A percentile compares a stretch with the other conserved stretches of the same genome.
These are phyloP conservation scores for Chlamydomonas reinhardtii DNA, from an alignment of 163 green algal genomes.

Conservation along the genomic window DNA sequence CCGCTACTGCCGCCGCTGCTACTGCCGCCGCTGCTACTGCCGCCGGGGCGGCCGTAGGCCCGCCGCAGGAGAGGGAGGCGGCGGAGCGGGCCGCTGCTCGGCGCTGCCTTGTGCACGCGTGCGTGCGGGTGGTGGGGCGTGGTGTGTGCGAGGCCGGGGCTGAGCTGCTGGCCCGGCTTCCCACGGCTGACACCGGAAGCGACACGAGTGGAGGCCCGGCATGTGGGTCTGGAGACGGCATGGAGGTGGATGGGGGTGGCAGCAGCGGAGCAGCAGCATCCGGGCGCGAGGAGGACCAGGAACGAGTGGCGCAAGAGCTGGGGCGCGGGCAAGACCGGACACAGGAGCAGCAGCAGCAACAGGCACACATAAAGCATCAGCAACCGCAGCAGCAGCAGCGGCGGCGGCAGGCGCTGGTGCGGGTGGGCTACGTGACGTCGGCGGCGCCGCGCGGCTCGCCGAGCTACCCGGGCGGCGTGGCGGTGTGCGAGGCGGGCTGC, in stretches of 20 bases:
- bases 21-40: background rate
- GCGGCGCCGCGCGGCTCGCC: constrained; percentile 2
- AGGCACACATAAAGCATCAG: too few relatives aligned
- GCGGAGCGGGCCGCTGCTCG: too few relatives aligned
- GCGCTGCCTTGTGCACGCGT: background rate
- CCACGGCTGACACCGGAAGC: too few relatives aligned
- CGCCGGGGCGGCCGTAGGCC: too few relatives aligned
- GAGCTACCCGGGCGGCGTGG: constrained; percentile 18
- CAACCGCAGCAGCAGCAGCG: too few relatives aligned
- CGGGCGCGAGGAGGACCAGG: too few relatives aligned
- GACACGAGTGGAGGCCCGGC: background rate
- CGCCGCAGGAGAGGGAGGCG: too few relatives aligned
- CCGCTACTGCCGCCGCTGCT: too few relatives aligned
- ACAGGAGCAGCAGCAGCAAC: too few relatives aligned
- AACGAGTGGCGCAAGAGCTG: too few relatives aligned
- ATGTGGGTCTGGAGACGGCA: background rate
- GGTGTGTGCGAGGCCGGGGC: constrained; percentile 41
- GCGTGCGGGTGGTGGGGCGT: constrained; percentile 1
- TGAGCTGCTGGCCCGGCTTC: constrained; percentile 2
- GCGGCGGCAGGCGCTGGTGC: background rate
- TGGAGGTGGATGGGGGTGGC: background rate
- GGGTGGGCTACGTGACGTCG: constrained; percentile 20
- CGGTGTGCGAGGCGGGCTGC: constrained; percentile 6
- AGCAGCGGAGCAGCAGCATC: too few relatives aligned
- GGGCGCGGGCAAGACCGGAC: too few relatives aligned